A percentile compares a stretch with the other conserved stretches of the same genome.
Conservation (phyloP, 169 alveolate species). For the Amoebophrya sp. region DNA sequence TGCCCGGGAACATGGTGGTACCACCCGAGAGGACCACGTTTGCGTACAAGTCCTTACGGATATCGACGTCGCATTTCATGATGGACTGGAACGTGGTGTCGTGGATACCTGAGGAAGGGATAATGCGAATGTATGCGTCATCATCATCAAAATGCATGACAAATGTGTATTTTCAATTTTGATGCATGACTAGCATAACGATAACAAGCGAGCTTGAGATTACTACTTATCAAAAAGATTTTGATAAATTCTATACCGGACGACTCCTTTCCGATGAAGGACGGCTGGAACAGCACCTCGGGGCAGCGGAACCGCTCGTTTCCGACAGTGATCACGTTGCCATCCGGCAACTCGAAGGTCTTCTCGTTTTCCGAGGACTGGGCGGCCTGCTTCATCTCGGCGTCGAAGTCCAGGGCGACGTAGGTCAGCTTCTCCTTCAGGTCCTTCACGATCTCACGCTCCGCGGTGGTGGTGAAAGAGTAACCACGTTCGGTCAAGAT, state of each 20-base stretch:
- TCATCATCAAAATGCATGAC: too few species aligned
- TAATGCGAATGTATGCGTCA: too few species aligned
- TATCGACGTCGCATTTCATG: slow-evolving; percentile 93
- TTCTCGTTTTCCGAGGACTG: slow-evolving; percentile 81
- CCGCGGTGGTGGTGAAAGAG: slow-evolving; percentile 93
- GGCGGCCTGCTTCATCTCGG: not conserved
- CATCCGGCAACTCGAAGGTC: slow-evolving; percentile 97
- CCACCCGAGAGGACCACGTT: slow-evolving; percentile 95
- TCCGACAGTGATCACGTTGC: slow-evolving; percentile 86
- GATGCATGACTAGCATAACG: not conserved
- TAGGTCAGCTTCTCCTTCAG: slow-evolving; percentile 95
- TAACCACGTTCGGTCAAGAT: slow-evolving; percentile 92
- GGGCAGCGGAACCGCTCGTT: slow-evolving; percentile 95
- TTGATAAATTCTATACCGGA: not conserved
- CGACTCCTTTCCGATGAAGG: slow-evolving; percentile 65
- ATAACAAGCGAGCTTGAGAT: not conserved
- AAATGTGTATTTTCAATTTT: not conserved
- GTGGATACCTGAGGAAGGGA: too few species aligned
- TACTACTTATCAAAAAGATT: not conserved
- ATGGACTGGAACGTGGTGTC: slow-evolving; percentile 90
- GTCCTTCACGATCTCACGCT: slow-evolving; percentile 93
- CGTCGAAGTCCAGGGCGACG: slow-evolving; percentile 81
- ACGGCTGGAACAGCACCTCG: slow-evolving; percentile 96
- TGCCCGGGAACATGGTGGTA: slow-evolving; percentile 92
- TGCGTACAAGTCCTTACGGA: slow-evolving; percentile 89